Base-by-base conservation (phyloP, 2,329 filamentous ascomycete species). In the Colletotrichum coccodes region DNA sequence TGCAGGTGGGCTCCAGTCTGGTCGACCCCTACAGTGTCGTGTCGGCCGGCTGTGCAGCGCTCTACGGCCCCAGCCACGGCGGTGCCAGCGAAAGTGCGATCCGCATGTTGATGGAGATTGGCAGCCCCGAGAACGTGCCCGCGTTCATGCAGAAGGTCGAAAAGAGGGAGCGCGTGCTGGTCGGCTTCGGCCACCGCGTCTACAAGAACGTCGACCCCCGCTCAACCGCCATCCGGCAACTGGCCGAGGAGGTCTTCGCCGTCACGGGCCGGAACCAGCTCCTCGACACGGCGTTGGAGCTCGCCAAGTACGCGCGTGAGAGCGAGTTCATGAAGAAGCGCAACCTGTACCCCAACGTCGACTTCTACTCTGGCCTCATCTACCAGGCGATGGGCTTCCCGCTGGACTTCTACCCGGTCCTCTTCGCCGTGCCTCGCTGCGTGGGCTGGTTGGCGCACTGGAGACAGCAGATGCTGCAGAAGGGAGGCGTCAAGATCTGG, bases 21-120 rank as follows among this genome's bases (percentile, higher is more conserved):
- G 84, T 88, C 0, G 88, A 89, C 72, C 86, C 87, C 0, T 88
- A 80, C 68, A 87, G 83, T 71, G 80, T 86, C 21, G 84, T 89
- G 14, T 78, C 86, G 1, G 84, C 86, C 0, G 81, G 86, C 6
- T 83, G 84, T n/a, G 82, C 86, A 0, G 85, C 85, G 0, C 80
- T 85, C 3, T 87, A 88, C 71, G 87, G 87, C 0, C 86, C 86
- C 0, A 85, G 87, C 0, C 87, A 90, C 75, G 87, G 86, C 63
- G 87, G 87, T n/a, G 87, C 87, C 3, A 87, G 85, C 0, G 87
- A 89, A 71, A 83, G 84, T 26, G 87, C 87, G 0, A 87, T 88
- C 73, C 82, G 84, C 54, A 85, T 85, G 80, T 78, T 88, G 5
- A 84, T 84, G 72, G 80, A 84, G 71, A 85, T 88, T 61, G 85